Conservation (phyloP, 2,329 filamentous ascomycete genomes). For the Fusarium haematococcum region DNA sequence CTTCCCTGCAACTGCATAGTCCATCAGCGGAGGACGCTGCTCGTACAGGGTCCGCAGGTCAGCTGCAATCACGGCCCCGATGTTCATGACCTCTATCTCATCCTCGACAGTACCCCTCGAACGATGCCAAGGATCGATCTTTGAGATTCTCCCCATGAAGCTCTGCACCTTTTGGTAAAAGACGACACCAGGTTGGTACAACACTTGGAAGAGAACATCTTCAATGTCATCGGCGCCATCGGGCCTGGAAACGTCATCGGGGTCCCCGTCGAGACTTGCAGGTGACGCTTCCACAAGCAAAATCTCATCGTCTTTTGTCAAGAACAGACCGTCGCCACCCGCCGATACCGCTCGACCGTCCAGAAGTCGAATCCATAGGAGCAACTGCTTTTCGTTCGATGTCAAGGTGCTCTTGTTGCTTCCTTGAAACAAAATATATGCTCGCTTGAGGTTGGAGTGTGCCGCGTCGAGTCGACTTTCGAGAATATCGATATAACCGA, state of each 20-base stretch:
- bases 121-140: constrained; percentile 68
- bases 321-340: constrained; percentile 66
- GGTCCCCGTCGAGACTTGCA: constrained; percentile 51
- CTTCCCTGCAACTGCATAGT: constrained; percentile 65
- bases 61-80: constrained; percentile 61
- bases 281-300: constrained; percentile 58
- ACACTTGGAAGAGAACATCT: constrained; percentile 64
- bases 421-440: constrained; percentile 60
- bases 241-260: constrained; percentile 36
- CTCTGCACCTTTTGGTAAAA: constrained; percentile 70
- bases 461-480: constrained; percentile 58
- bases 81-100: constrained; percentile 68
- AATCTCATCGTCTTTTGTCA: constrained; percentile 60
- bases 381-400: constrained; percentile 58
- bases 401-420: constrained; percentile 53
- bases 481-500: constrained; percentile 65
- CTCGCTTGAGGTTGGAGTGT: constrained; percentile 61
- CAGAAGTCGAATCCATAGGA: constrained; percentile 67
- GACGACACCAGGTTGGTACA: constrained; percentile 66
- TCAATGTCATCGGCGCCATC: constrained; percentile 54
- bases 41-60: constrained; percentile 64
- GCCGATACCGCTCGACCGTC: constrained; percentile 67
- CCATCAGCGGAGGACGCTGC: constrained; percentile 65
- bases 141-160: constrained; percentile 67
- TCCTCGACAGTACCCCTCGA: constrained; percentile 67